phyloP scores from a whole-genome alignment of 2,329 filamentous ascomycete genomes.

The Aureobasidium mangrovei region DNA sequence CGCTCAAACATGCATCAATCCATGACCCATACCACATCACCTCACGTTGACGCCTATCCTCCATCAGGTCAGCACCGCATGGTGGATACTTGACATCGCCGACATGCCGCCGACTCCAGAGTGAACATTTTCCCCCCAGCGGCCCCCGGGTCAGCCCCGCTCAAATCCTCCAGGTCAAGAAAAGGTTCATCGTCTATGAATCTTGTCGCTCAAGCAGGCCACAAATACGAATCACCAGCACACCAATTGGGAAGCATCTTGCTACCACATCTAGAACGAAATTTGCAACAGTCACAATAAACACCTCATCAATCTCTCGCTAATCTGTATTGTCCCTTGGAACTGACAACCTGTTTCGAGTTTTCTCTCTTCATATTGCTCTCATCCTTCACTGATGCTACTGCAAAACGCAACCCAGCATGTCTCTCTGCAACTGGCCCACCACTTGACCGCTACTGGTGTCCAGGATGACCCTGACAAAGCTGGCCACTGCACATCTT shows the following conservation, averaged over 20 bases:
- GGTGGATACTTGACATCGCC: neutral
- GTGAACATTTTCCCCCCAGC: neutral
- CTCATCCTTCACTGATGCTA: neutral
- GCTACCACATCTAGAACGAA: neutral
- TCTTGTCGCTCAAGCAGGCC: neutral
- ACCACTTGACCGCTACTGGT: neutral
- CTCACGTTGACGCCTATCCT: neutral
- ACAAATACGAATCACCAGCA: neutral
- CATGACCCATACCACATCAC: neutral
- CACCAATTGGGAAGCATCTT: neutral
- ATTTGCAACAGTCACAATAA: neutral
- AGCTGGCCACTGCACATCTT: neutral
- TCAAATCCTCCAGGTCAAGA: neutral
- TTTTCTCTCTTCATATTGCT: too few species aligned
- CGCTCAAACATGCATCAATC: neutral
- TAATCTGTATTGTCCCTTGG: neutral
- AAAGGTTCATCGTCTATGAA: neutral
- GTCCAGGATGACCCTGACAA: neutral
- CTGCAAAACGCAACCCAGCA: neutral
- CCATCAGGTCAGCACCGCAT: neutral
- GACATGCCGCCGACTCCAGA: constrained; percentile 10
- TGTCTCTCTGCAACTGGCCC: neutral
- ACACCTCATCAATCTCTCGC: neutral
- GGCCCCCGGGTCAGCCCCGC: constrained; percentile 2
- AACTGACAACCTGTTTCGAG: too few species aligned